These are phyloP conservation scores for Amanita exitialis DNA, from an alignment of 768 basidiomycete species.

Conservation along the genomic window DNA sequence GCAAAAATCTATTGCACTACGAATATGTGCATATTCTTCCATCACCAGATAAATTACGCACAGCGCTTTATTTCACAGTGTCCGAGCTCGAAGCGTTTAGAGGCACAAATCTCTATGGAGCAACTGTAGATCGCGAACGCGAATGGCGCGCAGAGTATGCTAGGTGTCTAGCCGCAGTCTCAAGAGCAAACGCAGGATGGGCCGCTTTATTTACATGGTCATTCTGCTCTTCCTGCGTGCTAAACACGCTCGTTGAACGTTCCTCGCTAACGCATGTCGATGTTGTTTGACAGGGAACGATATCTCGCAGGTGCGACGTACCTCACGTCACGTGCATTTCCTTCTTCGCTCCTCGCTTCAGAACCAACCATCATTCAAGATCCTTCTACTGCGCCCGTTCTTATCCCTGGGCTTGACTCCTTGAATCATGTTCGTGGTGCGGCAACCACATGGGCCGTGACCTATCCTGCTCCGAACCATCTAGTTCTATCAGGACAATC, in stretches of 20 bases:
- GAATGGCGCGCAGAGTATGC: slow-evolving; percentile 59
- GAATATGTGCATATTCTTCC: slow-evolving; percentile 70
- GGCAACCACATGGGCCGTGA: slow-evolving; percentile 76
- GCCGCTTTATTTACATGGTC: slow-evolving; percentile 59
- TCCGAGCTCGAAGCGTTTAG: slow-evolving; percentile 55
- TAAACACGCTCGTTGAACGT: background rate
- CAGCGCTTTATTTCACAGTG: slow-evolving; percentile 62
- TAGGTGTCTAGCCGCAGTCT: slow-evolving; percentile 35
- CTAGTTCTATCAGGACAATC: slow-evolving; percentile 6
- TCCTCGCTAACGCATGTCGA: slow-evolving; percentile 1
- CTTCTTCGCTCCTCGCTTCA: slow-evolving; percentile 65
- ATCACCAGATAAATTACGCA: slow-evolving; percentile 39
- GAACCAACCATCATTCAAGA: slow-evolving; percentile 42
- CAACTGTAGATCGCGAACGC: slow-evolving; percentile 53
- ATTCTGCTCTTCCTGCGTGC: slow-evolving; percentile 12
- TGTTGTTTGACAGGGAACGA: slow-evolving; percentile 39
- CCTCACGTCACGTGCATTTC: slow-evolving; percentile 84
- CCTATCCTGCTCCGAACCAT: slow-evolving; percentile 20
- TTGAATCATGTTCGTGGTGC: slow-evolving; percentile 78
- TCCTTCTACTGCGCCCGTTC: slow-evolving; percentile 55
- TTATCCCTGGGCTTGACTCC: slow-evolving; percentile 81
- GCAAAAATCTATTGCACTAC: slow-evolving; percentile 27
- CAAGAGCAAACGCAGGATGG: slow-evolving; percentile 27
- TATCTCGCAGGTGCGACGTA: slow-evolving; percentile 70
- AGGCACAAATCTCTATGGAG: slow-evolving; percentile 77